These are phyloP conservation scores for Salpingoeca rosetta DNA, from an alignment of 78 protist genomes.

Conservation along the genomic window DNA sequence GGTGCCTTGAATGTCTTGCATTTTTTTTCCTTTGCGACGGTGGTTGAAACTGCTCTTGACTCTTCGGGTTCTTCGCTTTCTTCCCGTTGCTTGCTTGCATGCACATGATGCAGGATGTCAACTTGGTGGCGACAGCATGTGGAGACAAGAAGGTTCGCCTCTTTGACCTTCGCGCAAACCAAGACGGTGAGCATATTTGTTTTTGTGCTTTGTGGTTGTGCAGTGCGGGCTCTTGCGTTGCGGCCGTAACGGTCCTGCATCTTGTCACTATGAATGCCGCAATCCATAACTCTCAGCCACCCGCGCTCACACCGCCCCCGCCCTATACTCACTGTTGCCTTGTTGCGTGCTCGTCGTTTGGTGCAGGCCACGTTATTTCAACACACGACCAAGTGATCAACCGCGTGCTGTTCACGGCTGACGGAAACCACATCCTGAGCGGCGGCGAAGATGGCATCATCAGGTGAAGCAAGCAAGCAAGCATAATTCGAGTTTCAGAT, in stretches of 20 bases:
- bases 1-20: not conserved
- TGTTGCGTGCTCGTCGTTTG: too few relatives aligned
- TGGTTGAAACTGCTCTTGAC: not conserved
- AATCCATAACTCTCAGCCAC: too few relatives aligned
- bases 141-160: constrained; percentile 46
- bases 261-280: too few relatives aligned
- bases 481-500: too few relatives aligned
- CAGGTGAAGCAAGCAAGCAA: too few relatives aligned
- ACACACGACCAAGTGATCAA: too few relatives aligned
- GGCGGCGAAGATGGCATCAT: constrained; percentile 45
- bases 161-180: constrained; percentile 27
- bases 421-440: constrained; percentile 34
- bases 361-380: too few relatives aligned
- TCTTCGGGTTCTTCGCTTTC: not conserved
- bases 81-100: not conserved
- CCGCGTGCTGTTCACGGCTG: constrained; percentile 19
- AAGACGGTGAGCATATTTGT: not conserved
- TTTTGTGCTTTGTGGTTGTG: not conserved
- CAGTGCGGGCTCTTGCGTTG: not conserved
- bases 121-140: constrained; percentile 50
- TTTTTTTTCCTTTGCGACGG: not conserved
- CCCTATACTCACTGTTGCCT: too few relatives aligned
- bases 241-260: too few relatives aligned
- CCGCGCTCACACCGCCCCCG: too few relatives aligned
- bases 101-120: constrained; percentile 15